Base-by-base conservation (phyloP, 1,139 yeast genomes). In the Blastobotrys arbuscula region DNA sequence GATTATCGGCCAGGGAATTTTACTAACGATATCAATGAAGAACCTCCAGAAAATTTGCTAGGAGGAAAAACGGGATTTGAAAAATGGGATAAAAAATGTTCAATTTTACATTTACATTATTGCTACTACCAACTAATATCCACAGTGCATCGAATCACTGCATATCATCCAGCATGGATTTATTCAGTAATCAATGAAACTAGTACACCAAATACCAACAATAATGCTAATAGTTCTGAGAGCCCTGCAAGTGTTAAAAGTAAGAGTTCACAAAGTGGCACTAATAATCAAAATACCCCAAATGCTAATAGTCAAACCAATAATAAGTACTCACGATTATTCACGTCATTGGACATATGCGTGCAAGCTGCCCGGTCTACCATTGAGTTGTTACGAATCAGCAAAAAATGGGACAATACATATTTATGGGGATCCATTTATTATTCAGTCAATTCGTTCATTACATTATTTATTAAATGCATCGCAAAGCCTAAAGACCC, bases 111-210 rank as follows among this genome's bases (percentile, higher is more conserved):
- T 41, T 42, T 57, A 47, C 60, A 54, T 41, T 53, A 52, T 15
- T 50, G 53, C 12, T 65, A 59, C 48, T 59, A 59, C 50, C 62
- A 58, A 44, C 42, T 63, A 26, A 34, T 58, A 16, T 47, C 57
- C 10, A 53, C 57, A 6, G 52, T 65, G 19, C 62, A 61, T 48
- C 59, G 67, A 13, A 48, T 59, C n/a, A 60, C 64, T 9, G 63
- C 66, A 2, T 61, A 60, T 52, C 61, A 62, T 39, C 65, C 67
- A 2, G 54, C 66, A 6, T 59, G 64, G 63, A 50, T 59, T 7
- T 52, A 55, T 42, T 28, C 50, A 9, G 46, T 56, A 15, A 40
- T 52, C 7, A 53, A 34, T 30, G 42, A 44, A n/a, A 15, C 21
- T 13, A 8, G 8, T 3, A 15, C 40, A 4, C 18, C 40, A 34